Evolutionary conservation across 1,284 basidiomycete genomes (phyloP).

Genomic region (Heterobasidion irregulare): DNA sequence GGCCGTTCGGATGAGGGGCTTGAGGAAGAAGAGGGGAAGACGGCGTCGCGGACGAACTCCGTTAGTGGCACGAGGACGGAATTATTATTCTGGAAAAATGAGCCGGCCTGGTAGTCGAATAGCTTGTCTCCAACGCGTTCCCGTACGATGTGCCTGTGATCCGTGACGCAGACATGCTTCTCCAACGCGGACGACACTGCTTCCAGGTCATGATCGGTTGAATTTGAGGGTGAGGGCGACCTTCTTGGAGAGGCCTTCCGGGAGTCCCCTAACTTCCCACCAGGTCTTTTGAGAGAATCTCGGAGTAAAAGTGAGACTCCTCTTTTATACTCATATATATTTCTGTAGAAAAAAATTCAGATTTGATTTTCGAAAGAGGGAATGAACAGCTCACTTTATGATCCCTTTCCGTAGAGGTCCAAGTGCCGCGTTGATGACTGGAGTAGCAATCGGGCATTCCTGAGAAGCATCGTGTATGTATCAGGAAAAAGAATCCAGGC

Average conservation of each 20-base stretch:
- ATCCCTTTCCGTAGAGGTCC: conserved; percentile 58
- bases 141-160: conserved; percentile 76
- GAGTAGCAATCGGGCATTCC: conserved; percentile 93
- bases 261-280: neutral
- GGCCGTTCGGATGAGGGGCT: conserved; percentile 22
- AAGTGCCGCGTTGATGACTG: conserved; percentile 70
- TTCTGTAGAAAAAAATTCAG: conserved; percentile 33
- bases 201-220: conserved; percentile 8
- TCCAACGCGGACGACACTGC: conserved; percentile 28
- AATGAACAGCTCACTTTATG: conserved; percentile 43
- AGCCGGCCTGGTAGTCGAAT: conserved; percentile 85
- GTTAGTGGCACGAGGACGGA: conserved; percentile 82
- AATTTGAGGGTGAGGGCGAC: neutral
- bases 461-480: conserved; percentile 17
- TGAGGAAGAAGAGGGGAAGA: conserved; percentile 11
- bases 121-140: conserved; percentile 78
- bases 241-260: conserved; percentile 2
- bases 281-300: conserved; percentile 57
- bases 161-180: conserved; percentile 73
- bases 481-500: neutral
- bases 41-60: conserved; percentile 36
- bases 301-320: conserved; percentile 90
- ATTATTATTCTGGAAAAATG: conserved; percentile 99
- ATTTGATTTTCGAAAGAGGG: neutral
- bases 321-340: conserved; percentile 76